These are phyloP conservation scores for Phytophthora kernoviae DNA, from an alignment of 352 stramenopile genomes.

Conservation along the genomic window DNA sequence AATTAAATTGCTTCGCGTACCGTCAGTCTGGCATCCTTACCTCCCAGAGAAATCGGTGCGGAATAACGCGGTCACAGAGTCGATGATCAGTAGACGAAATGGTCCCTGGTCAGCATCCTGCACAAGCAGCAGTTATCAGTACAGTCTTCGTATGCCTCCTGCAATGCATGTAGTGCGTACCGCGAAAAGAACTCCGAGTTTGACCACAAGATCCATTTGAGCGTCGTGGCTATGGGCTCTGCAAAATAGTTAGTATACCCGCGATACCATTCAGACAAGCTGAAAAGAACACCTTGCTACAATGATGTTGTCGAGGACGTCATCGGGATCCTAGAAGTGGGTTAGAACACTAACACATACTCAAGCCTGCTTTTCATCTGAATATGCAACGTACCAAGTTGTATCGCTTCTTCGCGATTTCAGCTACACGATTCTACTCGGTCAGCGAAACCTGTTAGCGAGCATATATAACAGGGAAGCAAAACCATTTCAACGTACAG, in stretches of 20 bases:
- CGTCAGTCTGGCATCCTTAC: slow-evolving; percentile 27
- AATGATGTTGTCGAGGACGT: slow-evolving; percentile 95
- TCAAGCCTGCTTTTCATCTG: not conserved
- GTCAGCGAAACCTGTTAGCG: not conserved
- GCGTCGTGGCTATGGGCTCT: slow-evolving; percentile 88
- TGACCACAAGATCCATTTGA: slow-evolving; percentile 90
- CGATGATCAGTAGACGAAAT: slow-evolving; percentile 89
- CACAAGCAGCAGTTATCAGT: slow-evolving; percentile 2
- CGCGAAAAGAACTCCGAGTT: slow-evolving; percentile 70
- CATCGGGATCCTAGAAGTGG: slow-evolving; percentile 56
- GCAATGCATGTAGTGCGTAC: slow-evolving; percentile 33
- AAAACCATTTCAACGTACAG: slow-evolving; percentile 35
- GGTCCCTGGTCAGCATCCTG: slow-evolving; percentile 73
- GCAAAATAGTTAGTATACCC: slow-evolving; percentile 5
- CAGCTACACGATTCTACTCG: slow-evolving; percentile 67
- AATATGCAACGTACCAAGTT: slow-evolving; percentile 46
- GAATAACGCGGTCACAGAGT: slow-evolving; percentile 92
- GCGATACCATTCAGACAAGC: not conserved
- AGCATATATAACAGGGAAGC: not conserved
- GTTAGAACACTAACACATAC: not conserved
- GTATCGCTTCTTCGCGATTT: slow-evolving; percentile 86
- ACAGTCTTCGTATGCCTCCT: not conserved
- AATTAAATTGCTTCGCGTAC: not conserved
- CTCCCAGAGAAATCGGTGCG: slow-evolving; percentile 88
- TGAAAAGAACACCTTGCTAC: slow-evolving; percentile 66